A percentile compares a stretch with the other conserved stretches of the same genome.
phyloP scores from a whole-genome alignment of 306 rosid species.

The Rubus parviflorus region DNA sequence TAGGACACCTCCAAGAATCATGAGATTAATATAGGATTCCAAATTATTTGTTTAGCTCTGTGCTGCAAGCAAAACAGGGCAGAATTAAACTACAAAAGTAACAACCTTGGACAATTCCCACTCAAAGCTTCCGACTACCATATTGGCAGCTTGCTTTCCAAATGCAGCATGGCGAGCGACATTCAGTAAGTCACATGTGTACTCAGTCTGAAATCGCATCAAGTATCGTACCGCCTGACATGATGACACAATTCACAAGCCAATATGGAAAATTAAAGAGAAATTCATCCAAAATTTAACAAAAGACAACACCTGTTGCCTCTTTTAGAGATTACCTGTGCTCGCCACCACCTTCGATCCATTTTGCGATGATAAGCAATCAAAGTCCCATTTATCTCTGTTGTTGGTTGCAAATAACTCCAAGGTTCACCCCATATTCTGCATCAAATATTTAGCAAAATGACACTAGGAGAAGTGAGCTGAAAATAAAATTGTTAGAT shows the following conservation, averaged over 20 bases:
- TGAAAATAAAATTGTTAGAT: slow-evolving; percentile 2
- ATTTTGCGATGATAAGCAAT: slow-evolving; percentile 77
- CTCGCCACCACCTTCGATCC: slow-evolving; percentile 96
- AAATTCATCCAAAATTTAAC: background rate
- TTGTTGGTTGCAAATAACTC: slow-evolving; percentile 87
- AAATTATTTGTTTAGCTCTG: background rate
- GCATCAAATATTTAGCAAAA: slow-evolving; percentile 18
- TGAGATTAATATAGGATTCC: background rate
- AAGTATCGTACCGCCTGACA: slow-evolving; percentile 84
- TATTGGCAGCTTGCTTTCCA: slow-evolving; percentile 72
- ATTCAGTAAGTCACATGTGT: slow-evolving; percentile 73
- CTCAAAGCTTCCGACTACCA: slow-evolving; percentile 52
- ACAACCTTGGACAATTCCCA: slow-evolving; percentile 77
- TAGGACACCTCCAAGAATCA: background rate
- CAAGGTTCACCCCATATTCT: slow-evolving; percentile 92
- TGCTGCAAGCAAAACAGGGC: slow-evolving; percentile 19
- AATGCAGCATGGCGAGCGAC: slow-evolving; percentile 79
- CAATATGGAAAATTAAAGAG: background rate
- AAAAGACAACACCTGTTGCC: background rate
- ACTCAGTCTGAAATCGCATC: slow-evolving; percentile 83
- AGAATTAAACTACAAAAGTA: slow-evolving; percentile 3
- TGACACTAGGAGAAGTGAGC: slow-evolving; percentile 14
- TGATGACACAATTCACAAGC: background rate
- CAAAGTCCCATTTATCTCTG: slow-evolving; percentile 81
- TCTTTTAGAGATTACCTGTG: slow-evolving; percentile 55